phyloP scores from a whole-genome alignment of 495 filamentous ascomycete genomes.

The Neurospora sp. region DNA sequence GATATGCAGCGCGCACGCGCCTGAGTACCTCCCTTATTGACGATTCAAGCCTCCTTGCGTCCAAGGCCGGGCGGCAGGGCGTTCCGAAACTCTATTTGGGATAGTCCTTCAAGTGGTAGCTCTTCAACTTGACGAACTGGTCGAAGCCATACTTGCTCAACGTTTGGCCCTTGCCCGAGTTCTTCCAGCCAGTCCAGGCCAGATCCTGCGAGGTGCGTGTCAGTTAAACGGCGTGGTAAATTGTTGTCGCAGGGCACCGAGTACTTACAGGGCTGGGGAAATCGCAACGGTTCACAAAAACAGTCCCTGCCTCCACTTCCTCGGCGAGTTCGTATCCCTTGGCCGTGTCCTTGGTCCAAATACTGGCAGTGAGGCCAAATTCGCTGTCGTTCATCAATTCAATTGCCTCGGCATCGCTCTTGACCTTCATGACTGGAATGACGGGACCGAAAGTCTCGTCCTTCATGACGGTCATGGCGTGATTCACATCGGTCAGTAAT shows the following conservation, averaged over 20 bases:
- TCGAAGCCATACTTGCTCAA: slow-evolving; percentile 87
- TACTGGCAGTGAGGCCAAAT: slow-evolving; percentile 90
- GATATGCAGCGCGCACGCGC: slow-evolving; percentile 4
- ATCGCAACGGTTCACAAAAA: slow-evolving; percentile 93
- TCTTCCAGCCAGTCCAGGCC: slow-evolving; percentile 97
- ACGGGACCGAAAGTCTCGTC: slow-evolving; percentile 96
- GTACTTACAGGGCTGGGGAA: slow-evolving; percentile 79
- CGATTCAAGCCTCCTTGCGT: slow-evolving; percentile 9
- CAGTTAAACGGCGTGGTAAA: not conserved
- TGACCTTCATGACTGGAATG: slow-evolving; percentile 89
- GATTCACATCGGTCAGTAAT: slow-evolving; percentile 70
- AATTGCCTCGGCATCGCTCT: slow-evolving; percentile 72
- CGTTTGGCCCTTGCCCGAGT: slow-evolving; percentile 83
- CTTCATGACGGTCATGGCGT: slow-evolving; percentile 82
- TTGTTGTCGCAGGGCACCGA: not conserved
- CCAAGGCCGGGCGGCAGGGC: not conserved
- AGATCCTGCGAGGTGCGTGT: slow-evolving; percentile 54
- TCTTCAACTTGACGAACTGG: slow-evolving; percentile 92
- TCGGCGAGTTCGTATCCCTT: slow-evolving; percentile 72
- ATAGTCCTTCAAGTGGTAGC: slow-evolving; percentile 86
- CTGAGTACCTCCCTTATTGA: slow-evolving; percentile 12
- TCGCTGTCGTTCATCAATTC: slow-evolving; percentile 89
- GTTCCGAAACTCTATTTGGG: slow-evolving; percentile 45
- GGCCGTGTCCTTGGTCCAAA: slow-evolving; percentile 87
- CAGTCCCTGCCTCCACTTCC: slow-evolving; percentile 82